Base-by-base conservation (phyloP, 2,329 filamentous ascomycete species). In the Trichoderma endophyticum region DNA sequence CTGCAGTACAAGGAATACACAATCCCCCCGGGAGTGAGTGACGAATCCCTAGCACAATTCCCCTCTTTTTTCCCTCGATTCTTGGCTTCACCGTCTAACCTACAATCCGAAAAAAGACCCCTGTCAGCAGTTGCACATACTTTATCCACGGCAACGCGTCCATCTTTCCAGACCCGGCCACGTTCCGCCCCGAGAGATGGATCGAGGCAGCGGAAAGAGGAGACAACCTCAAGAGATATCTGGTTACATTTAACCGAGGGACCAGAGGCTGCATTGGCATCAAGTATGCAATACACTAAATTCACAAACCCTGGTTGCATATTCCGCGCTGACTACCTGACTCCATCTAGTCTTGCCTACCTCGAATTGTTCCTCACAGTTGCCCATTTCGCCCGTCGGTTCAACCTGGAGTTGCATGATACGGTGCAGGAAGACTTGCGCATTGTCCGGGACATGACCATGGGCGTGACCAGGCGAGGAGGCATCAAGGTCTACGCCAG, bases 21-120 rank as follows among this genome's bases (percentile, higher is more conserved):
- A 3, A 81, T 82, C 63, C 79, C 80, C 1, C 76, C 79, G 5
- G 76, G 77, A 3, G 79, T 80, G 78, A 60, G 77, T 36, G 59
- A 62, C 28, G 28, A 39, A 54, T 28, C 24, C 12, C 30, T 4
- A 24, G n/a, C 21, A 18, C 18, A 48, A n/a, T 36, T 57, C 51
- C 18, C 24, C 51, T 59, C 24, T 59, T 28, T 24, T 28, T 57
- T 28, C 11, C 18, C 36, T 39, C 36, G 36, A 18, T 39, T 39
- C 32, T 9, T 43, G 15, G 48, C 48, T 39, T 66, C n/a, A 18
- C 51, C 51, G 48, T 67, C 64, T 57, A 67, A 67, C 24, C 24
- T 57, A 30, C 24, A 63, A 26, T 48, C 32, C 60, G 30, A 36
- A 39, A 11, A 56, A 59, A 77, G 75, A 77, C 73, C 21, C 76